A percentile compares a stretch with the other conserved stretches of the same genome.
Conservation (phyloP, 176 grass and related monocot species). For the Ananas comosus region DNA sequence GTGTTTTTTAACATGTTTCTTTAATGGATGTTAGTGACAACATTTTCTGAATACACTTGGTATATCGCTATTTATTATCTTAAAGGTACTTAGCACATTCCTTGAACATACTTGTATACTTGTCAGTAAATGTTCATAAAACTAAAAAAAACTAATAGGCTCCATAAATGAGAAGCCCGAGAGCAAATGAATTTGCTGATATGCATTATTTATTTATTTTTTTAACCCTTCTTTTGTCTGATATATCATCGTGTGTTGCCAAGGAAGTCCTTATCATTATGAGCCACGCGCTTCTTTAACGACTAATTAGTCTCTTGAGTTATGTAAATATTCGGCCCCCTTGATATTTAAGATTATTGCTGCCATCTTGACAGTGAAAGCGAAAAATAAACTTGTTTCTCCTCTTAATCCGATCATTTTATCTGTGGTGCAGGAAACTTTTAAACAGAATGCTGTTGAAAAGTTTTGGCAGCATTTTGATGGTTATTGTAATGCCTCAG, state of each 20-base stretch:
- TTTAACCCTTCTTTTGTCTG: background rate
- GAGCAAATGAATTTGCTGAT: too few relatives aligned
- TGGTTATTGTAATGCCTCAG: conserved; percentile 45
- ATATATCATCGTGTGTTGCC: background rate
- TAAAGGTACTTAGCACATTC: too few relatives aligned
- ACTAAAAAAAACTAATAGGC: too few relatives aligned
- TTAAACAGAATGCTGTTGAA: conserved; percentile 62
- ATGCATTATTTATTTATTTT: too few relatives aligned
- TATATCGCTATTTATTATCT: too few relatives aligned
- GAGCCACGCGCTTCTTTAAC: background rate
- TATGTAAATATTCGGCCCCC: background rate
- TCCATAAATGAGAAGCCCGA: too few relatives aligned
- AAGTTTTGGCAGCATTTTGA: conserved; percentile 82
- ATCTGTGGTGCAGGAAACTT: conserved; percentile 52
- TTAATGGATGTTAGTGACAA: too few relatives aligned
- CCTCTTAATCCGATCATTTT: background rate
- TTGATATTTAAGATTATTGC: background rate
- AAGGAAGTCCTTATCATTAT: background rate
- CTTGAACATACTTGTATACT: too few relatives aligned
- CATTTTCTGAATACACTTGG: too few relatives aligned
- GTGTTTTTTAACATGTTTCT: too few relatives aligned
- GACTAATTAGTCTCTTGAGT: background rate
- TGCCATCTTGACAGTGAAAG: background rate
- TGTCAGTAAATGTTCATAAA: too few relatives aligned
- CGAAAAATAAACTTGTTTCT: background rate